Base-by-base conservation (phyloP, 192 early-diverging fungal species). In the Radiomyces spectabilis region DNA sequence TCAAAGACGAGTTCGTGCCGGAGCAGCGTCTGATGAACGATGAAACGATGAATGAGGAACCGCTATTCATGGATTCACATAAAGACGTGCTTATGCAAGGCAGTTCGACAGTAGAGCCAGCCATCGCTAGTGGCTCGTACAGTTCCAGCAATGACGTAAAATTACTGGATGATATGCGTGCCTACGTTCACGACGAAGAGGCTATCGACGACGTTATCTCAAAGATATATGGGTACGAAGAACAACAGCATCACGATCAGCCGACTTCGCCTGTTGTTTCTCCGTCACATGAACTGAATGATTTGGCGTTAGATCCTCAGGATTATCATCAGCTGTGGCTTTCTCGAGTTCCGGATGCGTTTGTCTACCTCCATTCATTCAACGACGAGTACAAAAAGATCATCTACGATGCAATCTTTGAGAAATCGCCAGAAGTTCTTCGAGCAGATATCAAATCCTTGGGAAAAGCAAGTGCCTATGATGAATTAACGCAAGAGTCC, bases 121-220 rank as follows among this genome's bases (percentile, higher is more conserved):
- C n/a, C n/a, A n/a, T n/a, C n/a, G n/a, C n/a, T n/a, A n/a, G n/a
- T n/a, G n/a, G n/a, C n/a, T n/a, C n/a, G n/a, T n/a, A n/a, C n/a
- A n/a, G n/a, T n/a, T n/a, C n/a, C n/a, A n/a, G n/a, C n/a, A n/a
- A n/a, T n/a, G n/a, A n/a, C n/a, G n/a, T n/a, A n/a, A n/a, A n/a
- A n/a, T n/a, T n/a, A n/a, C n/a, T 75, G 43, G 54, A 72, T 12
- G 55, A 68, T 46, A 51, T 59, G 24, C 57, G 59, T 19, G 64
- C 65, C 13, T 79, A 77, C 57, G 64, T 74, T 10, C 53, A 68
- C 25, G 79, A 82, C 33, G 68, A 77, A 7, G 68, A 80, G 61
- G 59, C 55, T 5, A 63, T 73, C 30, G 66, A 73, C 41, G 61
- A 56, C 6, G 60, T 74, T 10, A 74, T 76, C 57, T 41, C n/a